These are phyloP conservation scores for Capsicum baccatum DNA, from an alignment of 257 asterid genomes.

Conservation along the genomic window DNA sequence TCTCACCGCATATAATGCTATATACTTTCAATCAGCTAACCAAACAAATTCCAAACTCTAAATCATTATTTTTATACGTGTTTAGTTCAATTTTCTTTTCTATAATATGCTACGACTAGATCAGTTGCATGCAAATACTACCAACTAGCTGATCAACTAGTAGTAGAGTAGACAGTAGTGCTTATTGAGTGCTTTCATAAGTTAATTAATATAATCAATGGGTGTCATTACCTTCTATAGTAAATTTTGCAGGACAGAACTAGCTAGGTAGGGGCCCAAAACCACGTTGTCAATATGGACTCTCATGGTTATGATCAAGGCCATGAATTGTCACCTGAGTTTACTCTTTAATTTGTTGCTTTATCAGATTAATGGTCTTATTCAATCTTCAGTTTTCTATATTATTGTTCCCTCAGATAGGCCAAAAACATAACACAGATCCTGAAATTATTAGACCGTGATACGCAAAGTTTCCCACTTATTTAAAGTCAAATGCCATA, in stretches of 20 bases:
- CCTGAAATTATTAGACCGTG: constrained; percentile 30
- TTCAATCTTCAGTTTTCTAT: background rate
- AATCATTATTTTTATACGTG: background rate
- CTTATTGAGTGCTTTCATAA: background rate
- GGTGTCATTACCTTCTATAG: background rate
- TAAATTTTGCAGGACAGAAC: background rate
- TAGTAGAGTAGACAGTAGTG: background rate
- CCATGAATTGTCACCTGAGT: background rate
- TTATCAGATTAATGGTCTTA: background rate
- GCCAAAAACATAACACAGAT: constrained; percentile 38
- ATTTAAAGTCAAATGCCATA: constrained; percentile 30
- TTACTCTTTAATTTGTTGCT: background rate
- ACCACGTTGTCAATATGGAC: background rate
- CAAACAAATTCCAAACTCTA: too few species aligned
- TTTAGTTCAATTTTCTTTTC: background rate
- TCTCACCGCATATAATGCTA: too few species aligned
- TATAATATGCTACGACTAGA: background rate
- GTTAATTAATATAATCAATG: background rate
- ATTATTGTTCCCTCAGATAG: background rate
- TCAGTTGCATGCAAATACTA: constrained; percentile 14
- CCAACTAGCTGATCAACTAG: background rate
- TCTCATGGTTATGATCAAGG: background rate
- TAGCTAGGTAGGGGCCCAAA: constrained; percentile 4
- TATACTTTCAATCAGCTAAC: too few species aligned
- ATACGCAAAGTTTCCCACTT: constrained; percentile 37